phyloP scores from a whole-genome alignment of 169 alveolate species.

The Fabrea salina region DNA sequence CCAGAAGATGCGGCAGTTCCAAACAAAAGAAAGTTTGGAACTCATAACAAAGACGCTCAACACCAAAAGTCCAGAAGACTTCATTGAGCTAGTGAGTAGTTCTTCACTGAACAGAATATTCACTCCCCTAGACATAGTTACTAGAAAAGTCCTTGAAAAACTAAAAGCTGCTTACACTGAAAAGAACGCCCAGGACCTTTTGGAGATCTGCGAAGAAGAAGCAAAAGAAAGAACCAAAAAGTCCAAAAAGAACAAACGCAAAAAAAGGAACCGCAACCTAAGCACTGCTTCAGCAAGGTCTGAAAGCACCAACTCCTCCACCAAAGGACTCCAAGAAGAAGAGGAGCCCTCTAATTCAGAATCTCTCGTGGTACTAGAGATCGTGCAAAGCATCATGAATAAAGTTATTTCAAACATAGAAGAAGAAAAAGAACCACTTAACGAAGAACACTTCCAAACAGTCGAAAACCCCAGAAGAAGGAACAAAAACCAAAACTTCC shows the following conservation, averaged over 20 bases:
- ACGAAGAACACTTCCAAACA: no score
- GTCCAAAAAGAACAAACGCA: background rate
- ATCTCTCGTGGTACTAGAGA: no score
- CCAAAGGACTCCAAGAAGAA: no score
- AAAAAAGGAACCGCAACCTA: background rate
- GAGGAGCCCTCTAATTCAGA: no score
- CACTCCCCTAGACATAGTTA: slow-evolving; percentile 18
- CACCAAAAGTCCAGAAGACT: background rate
- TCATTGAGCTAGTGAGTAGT: slow-evolving; percentile 1
- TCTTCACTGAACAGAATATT: slow-evolving; percentile 19
- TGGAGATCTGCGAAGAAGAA: background rate
- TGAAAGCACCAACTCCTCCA: no score
- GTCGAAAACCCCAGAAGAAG: no score
- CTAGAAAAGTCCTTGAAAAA: background rate
- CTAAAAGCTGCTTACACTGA: slow-evolving; percentile 10
- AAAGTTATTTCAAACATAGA: no score
- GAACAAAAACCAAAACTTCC: no score
- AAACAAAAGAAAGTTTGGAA: background rate
- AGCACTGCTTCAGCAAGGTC: no score
- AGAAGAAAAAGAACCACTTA: no score
- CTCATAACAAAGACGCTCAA: background rate
- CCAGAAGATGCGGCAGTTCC: background rate
- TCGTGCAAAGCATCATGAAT: no score
- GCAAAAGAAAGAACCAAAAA: slow-evolving; percentile 8
- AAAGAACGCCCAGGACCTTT: slow-evolving; percentile 16